A percentile compares a stretch with the other conserved stretches of the same genome.
phyloP scores from a whole-genome alignment of 805 yeast genomes.

The Debaryomyces castellii region DNA sequence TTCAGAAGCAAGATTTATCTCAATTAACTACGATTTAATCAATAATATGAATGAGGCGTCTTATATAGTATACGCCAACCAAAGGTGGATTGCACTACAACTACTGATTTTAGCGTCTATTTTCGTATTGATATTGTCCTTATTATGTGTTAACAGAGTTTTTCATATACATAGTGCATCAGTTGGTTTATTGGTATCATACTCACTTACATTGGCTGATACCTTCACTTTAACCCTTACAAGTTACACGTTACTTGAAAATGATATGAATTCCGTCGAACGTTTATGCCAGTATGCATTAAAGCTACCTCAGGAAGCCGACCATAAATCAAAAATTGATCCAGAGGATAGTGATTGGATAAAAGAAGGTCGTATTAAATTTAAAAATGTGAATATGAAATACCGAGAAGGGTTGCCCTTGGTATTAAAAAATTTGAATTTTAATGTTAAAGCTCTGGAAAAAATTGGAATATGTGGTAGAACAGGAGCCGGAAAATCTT shows the following conservation, averaged over 20 bases:
- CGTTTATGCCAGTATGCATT: conserved; percentile 65
- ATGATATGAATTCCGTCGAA: conserved; percentile 76
- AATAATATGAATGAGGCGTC: conserved; percentile 70
- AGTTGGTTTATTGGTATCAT: conserved; percentile 67
- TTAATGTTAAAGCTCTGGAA: conserved; percentile 50
- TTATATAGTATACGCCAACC: conserved; percentile 61
- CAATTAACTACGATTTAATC: conserved; percentile 44
- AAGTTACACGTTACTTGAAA: conserved; percentile 68
- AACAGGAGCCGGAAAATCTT: conserved; percentile 78
- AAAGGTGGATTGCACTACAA: conserved; percentile 70
- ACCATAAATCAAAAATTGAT: conserved; percentile 45
- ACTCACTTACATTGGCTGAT: conserved; percentile 54
- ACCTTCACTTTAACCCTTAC: conserved; percentile 39
- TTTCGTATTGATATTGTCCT: conserved; percentile 52
- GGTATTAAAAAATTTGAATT: conserved; percentile 46
- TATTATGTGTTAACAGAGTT: conserved; percentile 60
- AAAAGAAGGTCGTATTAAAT: conserved; percentile 40
- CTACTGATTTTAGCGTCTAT: conserved; percentile 55
- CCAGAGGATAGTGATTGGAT: conserved; percentile 48
- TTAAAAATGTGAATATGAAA: conserved; percentile 45
- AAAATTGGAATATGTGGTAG: conserved; percentile 82
- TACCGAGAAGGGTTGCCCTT: conserved; percentile 58
- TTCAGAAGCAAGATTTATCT: conserved; percentile 45
- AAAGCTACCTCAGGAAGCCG: conserved; percentile 65
- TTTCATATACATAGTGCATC: conserved; percentile 61